Conservation (phyloP, 805 yeast species). For the Metschnikowia matae region DNA sequence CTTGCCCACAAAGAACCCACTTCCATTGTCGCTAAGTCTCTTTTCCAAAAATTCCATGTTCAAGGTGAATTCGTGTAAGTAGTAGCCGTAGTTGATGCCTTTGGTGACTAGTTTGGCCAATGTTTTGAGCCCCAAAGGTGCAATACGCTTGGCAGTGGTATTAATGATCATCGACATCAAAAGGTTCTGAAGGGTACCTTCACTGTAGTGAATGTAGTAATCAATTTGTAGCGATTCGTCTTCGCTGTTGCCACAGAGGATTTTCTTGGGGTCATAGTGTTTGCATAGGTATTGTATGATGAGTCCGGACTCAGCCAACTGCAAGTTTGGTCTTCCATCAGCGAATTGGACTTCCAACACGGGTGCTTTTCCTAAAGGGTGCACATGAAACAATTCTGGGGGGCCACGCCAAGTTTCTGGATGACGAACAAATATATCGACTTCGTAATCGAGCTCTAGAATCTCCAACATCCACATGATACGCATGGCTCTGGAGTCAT, state of each 20-base stretch:
- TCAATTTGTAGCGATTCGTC: slow-evolving; percentile 43
- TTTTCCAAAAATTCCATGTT: slow-evolving; percentile 41
- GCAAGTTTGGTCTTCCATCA: slow-evolving; percentile 32
- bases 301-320: slow-evolving; percentile 57
- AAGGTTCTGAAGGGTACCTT: slow-evolving; percentile 56
- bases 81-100: slow-evolving; percentile 46
- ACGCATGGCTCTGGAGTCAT: slow-evolving; percentile 57
- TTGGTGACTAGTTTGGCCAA: slow-evolving; percentile 41
- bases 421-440: slow-evolving; percentile 50
- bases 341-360: slow-evolving; percentile 41
- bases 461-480: slow-evolving; percentile 64
- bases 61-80: slow-evolving; percentile 42
- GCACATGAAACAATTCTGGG: slow-evolving; percentile 44
- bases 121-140: slow-evolving; percentile 48
- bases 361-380: slow-evolving; percentile 65
- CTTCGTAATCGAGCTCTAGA: slow-evolving; percentile 50
- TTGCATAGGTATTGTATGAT: slow-evolving; percentile 50
- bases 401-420: slow-evolving; percentile 39
- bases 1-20: slow-evolving; percentile 45
- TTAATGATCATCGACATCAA: slow-evolving; percentile 36
- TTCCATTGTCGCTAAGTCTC: slow-evolving; percentile 26
- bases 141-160: slow-evolving; percentile 37
- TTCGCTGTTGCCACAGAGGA: slow-evolving; percentile 34
- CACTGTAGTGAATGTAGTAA: slow-evolving; percentile 55
- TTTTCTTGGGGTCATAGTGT: slow-evolving; percentile 43